These are phyloP conservation scores for Colletotrichum sp. DNA, from an alignment of 2,329 filamentous ascomycete genomes.

Conservation along the genomic window DNA sequence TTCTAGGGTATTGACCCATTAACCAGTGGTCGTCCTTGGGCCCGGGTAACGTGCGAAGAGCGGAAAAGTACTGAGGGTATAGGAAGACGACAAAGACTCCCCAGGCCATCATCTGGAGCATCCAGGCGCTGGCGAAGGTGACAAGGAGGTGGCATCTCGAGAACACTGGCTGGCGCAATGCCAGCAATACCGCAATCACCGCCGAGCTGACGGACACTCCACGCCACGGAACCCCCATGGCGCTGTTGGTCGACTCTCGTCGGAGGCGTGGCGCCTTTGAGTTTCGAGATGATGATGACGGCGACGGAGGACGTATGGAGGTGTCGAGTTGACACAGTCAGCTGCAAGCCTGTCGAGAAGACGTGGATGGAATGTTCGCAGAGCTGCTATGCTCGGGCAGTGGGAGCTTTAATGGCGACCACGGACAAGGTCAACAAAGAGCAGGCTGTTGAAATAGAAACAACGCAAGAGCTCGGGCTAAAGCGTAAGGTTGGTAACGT, in stretches of 20 bases:
- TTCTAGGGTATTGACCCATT: constrained; percentile 51
- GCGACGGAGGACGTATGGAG: neutral
- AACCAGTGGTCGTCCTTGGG: constrained; percentile 48
- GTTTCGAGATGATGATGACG: neutral
- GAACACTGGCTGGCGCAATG: constrained; percentile 23
- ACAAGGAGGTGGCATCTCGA: constrained; percentile 34
- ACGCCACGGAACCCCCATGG: constrained; percentile 16
- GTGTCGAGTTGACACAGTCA: neutral
- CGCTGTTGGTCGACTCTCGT: neutral
- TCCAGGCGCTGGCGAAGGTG: constrained; percentile 40
- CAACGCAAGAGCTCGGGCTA: neutral
- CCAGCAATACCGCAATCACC: neutral
- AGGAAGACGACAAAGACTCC: constrained; percentile 48
- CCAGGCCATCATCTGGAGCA: constrained; percentile 38
- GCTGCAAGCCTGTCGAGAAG: neutral
- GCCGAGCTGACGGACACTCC: constrained; percentile 9
- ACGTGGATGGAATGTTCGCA: neutral
- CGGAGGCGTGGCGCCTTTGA: neutral
- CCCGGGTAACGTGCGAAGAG: constrained; percentile 52
- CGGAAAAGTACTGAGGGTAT: constrained; percentile 56
- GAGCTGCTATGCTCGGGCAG: neutral
- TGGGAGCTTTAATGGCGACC: neutral
- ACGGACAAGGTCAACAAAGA: neutral
- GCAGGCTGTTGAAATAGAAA: neutral
- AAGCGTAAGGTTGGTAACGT: neutral